Conservation (phyloP, 208 protist species). For the Leishmania braziliensis region DNA sequence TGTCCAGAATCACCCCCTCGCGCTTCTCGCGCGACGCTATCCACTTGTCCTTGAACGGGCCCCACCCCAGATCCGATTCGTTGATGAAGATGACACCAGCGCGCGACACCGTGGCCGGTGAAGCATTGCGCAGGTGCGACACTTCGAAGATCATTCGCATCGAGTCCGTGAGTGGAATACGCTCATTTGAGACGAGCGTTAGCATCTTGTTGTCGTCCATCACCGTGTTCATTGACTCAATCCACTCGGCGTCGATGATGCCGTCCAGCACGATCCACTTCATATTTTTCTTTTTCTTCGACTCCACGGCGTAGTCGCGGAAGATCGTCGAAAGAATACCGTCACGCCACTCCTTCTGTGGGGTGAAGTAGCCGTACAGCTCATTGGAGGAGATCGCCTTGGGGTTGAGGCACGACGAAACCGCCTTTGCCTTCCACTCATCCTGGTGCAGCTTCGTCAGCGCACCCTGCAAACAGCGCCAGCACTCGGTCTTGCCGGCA, state of each 20-base stretch:
- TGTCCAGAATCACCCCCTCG: conserved; percentile 93
- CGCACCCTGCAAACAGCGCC: conserved; percentile 94
- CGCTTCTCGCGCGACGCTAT: conserved; percentile 90
- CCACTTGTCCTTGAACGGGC: conserved; percentile 96
- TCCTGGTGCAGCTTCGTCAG: conserved; percentile 91
- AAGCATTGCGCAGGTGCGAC: conserved; percentile 96
- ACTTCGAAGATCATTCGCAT: conserved; percentile 99
- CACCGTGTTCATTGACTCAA: conserved; percentile 99
- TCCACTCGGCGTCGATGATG: conserved; percentile 99
- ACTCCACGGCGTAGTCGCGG: conserved; percentile 95
- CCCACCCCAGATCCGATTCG: conserved; percentile 97
- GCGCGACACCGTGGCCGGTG: conserved; percentile 98
- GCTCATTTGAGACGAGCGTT: conserved; percentile 98
- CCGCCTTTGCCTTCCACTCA: conserved; percentile 93
- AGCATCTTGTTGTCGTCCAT: conserved; percentile 99
- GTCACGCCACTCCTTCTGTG: conserved; percentile 98
- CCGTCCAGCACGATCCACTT: conserved; percentile 99
- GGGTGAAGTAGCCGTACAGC: conserved; percentile 98
- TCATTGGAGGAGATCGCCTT: conserved; percentile 99
- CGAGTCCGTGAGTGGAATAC: conserved; percentile 97
- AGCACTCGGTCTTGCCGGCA: conserved; percentile 96
- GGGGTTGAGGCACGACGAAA: conserved; percentile 95
- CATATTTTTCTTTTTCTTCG: conserved; percentile 94
- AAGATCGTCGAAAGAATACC: conserved; percentile 96
- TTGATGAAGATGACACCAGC: conserved; percentile 98